Conservation (phyloP, 73 alveolate genomes). For the Tetrahymena borealis region DNA sequence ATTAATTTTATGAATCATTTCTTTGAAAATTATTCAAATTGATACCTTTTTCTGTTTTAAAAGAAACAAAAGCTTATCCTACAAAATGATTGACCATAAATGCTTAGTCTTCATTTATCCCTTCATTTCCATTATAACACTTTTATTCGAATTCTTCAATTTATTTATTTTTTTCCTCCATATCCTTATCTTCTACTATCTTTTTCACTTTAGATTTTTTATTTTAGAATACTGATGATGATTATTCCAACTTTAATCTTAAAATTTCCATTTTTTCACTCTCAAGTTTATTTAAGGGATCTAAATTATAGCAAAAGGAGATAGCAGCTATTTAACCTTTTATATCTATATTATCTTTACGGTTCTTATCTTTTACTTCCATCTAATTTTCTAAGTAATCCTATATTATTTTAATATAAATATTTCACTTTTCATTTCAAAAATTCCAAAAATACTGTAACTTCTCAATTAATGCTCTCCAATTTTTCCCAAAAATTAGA, state of each 20-base stretch:
- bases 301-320: not conserved
- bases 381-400: not conserved
- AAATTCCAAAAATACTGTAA: no score
- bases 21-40: not conserved
- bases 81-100: not conserved
- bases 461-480: no score
- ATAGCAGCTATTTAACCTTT: not conserved
- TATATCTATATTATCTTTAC: not conserved
- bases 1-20: not conserved
- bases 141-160: not conserved
- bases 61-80: not conserved
- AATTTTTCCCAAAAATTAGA: no score
- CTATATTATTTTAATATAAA: not conserved
- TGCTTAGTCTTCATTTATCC: not conserved
- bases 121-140: not conserved
- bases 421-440: no score
- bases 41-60: not conserved
- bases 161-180: not conserved
- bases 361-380: not conserved
- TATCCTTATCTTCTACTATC: not conserved
- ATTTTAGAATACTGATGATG: not conserved
- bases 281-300: no score
- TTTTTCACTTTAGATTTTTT: not conserved
- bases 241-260: no score
- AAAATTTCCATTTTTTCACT: no score